These are phyloP conservation scores for Raffaelea albimanens DNA, from an alignment of 2,329 filamentous ascomycete genomes.

Conservation along the genomic window DNA sequence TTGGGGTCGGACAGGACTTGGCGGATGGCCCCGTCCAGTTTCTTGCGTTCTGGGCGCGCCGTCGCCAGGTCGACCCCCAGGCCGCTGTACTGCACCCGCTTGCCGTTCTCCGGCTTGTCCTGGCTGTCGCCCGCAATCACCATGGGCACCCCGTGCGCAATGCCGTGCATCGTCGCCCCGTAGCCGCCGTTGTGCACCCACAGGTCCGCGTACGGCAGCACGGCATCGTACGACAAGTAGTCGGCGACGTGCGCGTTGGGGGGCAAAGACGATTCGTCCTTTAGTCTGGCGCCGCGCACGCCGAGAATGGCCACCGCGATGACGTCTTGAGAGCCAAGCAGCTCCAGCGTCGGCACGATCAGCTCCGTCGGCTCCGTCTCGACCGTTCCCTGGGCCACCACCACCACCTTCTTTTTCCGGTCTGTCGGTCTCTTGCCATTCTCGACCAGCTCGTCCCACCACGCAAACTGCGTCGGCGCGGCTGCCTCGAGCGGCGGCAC, in stretches of 20 bases:
- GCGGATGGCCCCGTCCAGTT: conserved; percentile 20
- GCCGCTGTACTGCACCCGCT: conserved; percentile 23
- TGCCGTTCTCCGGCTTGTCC: conserved; percentile 30
- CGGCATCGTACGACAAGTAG: conserved; percentile 28
- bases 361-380: conserved; percentile 27
- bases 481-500: conserved; percentile 15
- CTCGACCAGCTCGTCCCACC: conserved; percentile 24
- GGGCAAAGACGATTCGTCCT: conserved; percentile 12
- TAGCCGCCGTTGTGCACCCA: conserved; percentile 33
- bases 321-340: conserved; percentile 18
- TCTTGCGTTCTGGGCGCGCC: conserved; percentile 17
- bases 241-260: conserved; percentile 24
- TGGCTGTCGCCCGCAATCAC: conserved; percentile 30
- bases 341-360: conserved; percentile 26
- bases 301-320: conserved; percentile 27
- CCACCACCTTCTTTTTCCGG: conserved; percentile 20
- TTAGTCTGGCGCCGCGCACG: conserved; percentile 20
- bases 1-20: conserved; percentile 17
- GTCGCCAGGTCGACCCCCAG: conserved; percentile 23
- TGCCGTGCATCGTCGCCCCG: conserved; percentile 29
- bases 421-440: conserved; percentile 13
- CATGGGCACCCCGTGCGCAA: conserved; percentile 30
- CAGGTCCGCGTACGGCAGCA: conserved; percentile 24
- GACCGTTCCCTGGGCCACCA: conserved; percentile 30
- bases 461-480: conserved; percentile 10